Evolutionary conservation across 768 basidiomycete species (phyloP).

Genomic region (Coprinopsis marcescibilis): DNA sequence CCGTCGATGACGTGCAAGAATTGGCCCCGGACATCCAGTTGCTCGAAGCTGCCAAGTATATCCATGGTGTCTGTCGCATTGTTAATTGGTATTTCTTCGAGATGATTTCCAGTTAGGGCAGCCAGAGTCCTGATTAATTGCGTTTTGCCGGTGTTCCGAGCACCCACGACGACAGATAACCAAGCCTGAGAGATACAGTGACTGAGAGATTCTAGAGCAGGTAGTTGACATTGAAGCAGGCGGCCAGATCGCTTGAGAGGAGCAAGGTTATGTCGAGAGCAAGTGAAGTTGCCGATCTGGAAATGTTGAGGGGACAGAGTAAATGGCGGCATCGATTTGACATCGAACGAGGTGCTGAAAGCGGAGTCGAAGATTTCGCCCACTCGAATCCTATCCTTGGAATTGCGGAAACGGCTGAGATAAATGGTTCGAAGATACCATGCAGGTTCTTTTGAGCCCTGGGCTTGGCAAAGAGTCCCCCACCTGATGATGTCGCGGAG

Average conservation of each 20-base stretch:
- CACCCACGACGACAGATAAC: conserved; percentile 86
- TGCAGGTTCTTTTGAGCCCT: conserved; percentile 40
- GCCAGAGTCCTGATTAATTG: conserved; percentile 66
- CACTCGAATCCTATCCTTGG: conserved; percentile 56
- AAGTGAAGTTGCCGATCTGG: conserved; percentile 62
- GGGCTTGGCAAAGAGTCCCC: conserved; percentile 50
- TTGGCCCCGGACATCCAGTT: conserved; percentile 57
- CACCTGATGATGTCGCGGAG: conserved; percentile 91
- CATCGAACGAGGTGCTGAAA: conserved; percentile 27
- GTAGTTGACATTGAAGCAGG: conserved; percentile 56
- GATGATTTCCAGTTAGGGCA: conserved; percentile 55
- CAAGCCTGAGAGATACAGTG: conserved; percentile 71
- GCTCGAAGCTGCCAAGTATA: conserved; percentile 93
- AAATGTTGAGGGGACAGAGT: conserved; percentile 41
- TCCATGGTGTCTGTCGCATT: conserved; percentile 90
- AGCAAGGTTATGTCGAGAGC: conserved; percentile 30
- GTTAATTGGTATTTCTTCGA: conserved; percentile 76
- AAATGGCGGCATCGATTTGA: conserved; percentile 12
- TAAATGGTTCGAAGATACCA: conserved; percentile 71
- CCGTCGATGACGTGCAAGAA: conserved; percentile 33
- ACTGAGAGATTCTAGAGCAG: conserved; percentile 69
- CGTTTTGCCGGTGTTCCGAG: conserved; percentile 73
- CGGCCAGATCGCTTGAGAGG: conserved; percentile 37
- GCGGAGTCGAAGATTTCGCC: conserved; percentile 46
- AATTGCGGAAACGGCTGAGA: conserved; percentile 77